These are phyloP conservation scores for Chlorella sp. DNA, from an alignment of 139 green algal genomes.

Conservation along the genomic window DNA sequence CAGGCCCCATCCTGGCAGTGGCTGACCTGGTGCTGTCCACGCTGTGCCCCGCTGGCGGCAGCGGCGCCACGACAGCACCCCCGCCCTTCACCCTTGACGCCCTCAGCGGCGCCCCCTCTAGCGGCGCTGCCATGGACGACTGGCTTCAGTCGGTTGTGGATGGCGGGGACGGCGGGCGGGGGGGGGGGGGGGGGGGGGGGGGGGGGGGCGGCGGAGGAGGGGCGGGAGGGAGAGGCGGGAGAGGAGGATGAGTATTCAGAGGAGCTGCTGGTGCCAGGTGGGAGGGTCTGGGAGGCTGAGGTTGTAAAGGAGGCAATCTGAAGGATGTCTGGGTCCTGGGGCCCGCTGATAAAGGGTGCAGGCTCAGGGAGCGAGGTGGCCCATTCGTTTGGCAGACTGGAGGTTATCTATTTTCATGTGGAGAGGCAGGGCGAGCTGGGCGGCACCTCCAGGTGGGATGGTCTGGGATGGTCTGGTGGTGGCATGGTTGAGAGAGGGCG, in stretches of 20 bases:
- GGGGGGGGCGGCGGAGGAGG: neutral
- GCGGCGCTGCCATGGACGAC: conserved; percentile 37
- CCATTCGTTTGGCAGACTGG: too few species aligned
- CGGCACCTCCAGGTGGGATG: too few species aligned
- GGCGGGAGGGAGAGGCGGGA: neutral
- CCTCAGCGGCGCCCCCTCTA: neutral
- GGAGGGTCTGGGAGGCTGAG: neutral
- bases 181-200: neutral
- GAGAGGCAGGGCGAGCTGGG: too few species aligned
- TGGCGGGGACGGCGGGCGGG: conserved; percentile 10
- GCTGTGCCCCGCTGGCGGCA: neutral
- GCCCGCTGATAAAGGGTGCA: too few species aligned
- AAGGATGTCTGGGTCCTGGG: too few species aligned
- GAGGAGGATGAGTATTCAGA: neutral
- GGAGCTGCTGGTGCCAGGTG: conserved; percentile 29
- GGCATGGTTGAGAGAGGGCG: neutral
- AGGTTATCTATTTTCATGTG: too few species aligned
- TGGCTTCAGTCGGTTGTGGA: conserved; percentile 30
- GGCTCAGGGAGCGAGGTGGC: too few species aligned
- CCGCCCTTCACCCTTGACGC: conserved; percentile 3
- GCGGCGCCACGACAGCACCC: neutral
- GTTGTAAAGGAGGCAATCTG: too few species aligned
- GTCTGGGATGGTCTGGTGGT: neutral
- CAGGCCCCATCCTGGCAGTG: conserved; percentile 21
- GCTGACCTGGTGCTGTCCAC: conserved; percentile 24